These are phyloP conservation scores for Pestalotiopsis sp. DNA, from an alignment of 2,329 filamentous ascomycete species.

Conservation along the genomic window DNA sequence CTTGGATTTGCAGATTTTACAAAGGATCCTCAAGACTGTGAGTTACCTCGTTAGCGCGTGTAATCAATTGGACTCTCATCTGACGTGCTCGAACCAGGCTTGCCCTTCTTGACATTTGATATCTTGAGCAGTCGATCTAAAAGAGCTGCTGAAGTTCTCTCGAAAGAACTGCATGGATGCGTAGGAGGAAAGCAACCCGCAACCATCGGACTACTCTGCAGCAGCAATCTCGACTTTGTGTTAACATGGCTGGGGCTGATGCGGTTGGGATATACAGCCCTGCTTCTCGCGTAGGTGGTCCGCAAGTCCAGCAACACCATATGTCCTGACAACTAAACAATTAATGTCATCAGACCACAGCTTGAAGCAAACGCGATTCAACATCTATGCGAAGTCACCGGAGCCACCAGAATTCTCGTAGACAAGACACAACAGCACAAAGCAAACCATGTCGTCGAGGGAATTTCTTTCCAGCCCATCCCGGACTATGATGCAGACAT, in stretches of 20 bases:
- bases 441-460: slow-evolving; percentile 7
- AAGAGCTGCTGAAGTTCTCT: slow-evolving; percentile 33
- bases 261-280: slow-evolving; percentile 52
- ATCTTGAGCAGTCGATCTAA: slow-evolving; percentile 33
- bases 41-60: neutral
- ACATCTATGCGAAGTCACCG: slow-evolving; percentile 53
- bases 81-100: neutral
- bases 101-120: slow-evolving; percentile 27
- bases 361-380: slow-evolving; percentile 47
- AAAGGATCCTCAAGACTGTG: neutral
- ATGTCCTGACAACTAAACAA: neutral
- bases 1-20: slow-evolving; percentile 48
- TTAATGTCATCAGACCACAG: slow-evolving; percentile 42
- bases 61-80: neutral
- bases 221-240: slow-evolving; percentile 60
- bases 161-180: neutral
- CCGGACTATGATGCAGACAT: slow-evolving; percentile 12
- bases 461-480: slow-evolving; percentile 20
- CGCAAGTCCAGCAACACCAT: neutral
- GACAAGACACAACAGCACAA: slow-evolving; percentile 34
- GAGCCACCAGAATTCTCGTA: slow-evolving; percentile 45
- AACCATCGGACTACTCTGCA: slow-evolving; percentile 53
- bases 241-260: slow-evolving; percentile 64
- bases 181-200: slow-evolving; percentile 18
- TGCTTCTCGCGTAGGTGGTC: slow-evolving; percentile 55